Conservation (phyloP, 352 stramenopile genomes). For the Globisporangium cylindrosporum region DNA sequence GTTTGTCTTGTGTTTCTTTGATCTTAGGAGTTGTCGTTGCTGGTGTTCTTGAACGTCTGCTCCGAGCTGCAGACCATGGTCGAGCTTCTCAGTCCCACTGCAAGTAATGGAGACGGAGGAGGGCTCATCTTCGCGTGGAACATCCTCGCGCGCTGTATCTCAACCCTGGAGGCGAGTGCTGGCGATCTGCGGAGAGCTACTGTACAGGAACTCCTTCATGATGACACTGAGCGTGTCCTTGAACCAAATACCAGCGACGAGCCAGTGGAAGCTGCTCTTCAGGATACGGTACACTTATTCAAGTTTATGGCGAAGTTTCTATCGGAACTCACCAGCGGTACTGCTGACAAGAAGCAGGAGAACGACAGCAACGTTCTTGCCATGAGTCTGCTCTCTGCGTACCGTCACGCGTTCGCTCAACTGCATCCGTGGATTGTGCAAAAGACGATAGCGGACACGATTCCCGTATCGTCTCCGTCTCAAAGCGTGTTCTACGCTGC, state of each 20-base stretch:
- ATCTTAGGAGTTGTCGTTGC: conserved; percentile 12
- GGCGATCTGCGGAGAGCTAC: conserved; percentile 14
- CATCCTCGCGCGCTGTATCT: conserved; percentile 3
- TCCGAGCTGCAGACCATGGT: conserved; percentile 15
- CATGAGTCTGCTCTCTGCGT: conserved; percentile 5
- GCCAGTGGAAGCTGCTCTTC: background rate
- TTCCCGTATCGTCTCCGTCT: background rate
- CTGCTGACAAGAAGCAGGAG: background rate
- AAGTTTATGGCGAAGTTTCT: conserved; percentile 11
- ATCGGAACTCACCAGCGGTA: conserved; percentile 4
- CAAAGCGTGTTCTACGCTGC: conserved; percentile 11
- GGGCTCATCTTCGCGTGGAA: conserved; percentile 21
- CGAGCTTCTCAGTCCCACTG: conserved; percentile 3
- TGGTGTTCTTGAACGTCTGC: conserved; percentile 19
- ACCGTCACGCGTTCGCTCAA: conserved; percentile 13
- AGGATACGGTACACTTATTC: background rate
- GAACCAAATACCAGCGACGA: background rate
- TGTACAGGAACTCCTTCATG: conserved; percentile 6
- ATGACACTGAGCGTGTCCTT: background rate
- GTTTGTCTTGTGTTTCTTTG: background rate
- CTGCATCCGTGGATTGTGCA: conserved; percentile 16
- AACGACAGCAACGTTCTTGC: background rate
- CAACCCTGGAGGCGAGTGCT: conserved; percentile 9
- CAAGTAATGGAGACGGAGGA: background rate
- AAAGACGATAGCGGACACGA: conserved; percentile 4